Base-by-base conservation (phyloP, 73 alveolate genomes). In the Durusdinium trenchii region DNA sequence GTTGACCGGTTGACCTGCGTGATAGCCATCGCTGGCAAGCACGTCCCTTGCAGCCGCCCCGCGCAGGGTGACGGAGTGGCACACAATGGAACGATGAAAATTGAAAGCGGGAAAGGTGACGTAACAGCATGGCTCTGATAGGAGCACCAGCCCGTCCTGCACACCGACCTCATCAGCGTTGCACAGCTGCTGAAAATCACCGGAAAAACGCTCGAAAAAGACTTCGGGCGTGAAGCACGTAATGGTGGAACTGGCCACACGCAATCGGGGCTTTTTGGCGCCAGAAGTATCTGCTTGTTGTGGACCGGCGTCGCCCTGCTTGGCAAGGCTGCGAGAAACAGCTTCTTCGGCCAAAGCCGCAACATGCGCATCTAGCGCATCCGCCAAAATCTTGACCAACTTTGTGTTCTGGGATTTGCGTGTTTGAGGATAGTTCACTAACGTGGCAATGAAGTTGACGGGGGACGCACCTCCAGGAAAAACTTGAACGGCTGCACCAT, bases 381-480 rank as follows among this genome's bases (percentile, higher is more conserved):
- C 92, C 45, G 52, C 69, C 9, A 81, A 4, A 12, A 12, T 38
- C 92, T 48, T 43, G 71, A 18, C 42, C 28, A 81, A 43, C 92
- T 81, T 81, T 6, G 92, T 81, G 71, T 46, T 81, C 69, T 81
- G 92, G 45, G 71, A 45, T 48, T 81, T 81, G 36, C 92, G 67
- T 9, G 92, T 81, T 47, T 81, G 92, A 18, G 92, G 92, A 47
- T 81, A 81, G 45, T 48, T 48, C 45, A 45, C 92, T 45, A 81
- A 51, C 16, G 48, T 30, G 14, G 69, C 92, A 30, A 81, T 81
- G n/a, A 81, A 20, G 47, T 81, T 81, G 71, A 81, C 6, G 30
- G 92, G 92, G 26, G 71, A 45, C n/a, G 42, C 71, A 10, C 16
- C 42, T 64, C 92, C 92, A 0, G 92, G 92, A 45, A 81, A 81